Base-by-base conservation (phyloP, 2,329 filamentous ascomycete genomes). In the Penicillium sp. region DNA sequence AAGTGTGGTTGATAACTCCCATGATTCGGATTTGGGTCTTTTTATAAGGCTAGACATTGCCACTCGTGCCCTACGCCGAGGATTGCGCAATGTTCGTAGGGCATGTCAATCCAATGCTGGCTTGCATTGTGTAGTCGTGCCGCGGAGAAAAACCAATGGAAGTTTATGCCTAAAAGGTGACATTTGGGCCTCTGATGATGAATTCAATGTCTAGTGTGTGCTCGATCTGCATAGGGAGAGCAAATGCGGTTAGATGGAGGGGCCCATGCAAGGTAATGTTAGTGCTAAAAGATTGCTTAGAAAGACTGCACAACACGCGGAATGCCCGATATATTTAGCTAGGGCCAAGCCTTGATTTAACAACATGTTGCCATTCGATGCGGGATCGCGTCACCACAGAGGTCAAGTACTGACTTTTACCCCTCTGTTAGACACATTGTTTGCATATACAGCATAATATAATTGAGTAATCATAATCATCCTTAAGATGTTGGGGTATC, bases 1-100 rank as follows among this genome's bases (percentile, higher is more conserved):
- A 10, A 21, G 10, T 34, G 3, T 9, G 10, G 29, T 3, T 13
- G 9, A 19, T 13, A 21, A 27, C 7, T 10, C 2, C 15, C 2
- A 21, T 23, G 2, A 16, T 8, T 8, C 16, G 52, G 13, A 19
- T 11, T 33, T n/a, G 2, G 2, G 11, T 29, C 9, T 34, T 10
- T 13, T 23, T 43, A 43, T 48, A 36, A 29, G 5, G 6, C 9
- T 34, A 10, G 6, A 27, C 5, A 11, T 50, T 43, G 8, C 5
- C 9, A 27, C 7, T 25, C 45, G 52, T 54, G 45, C 52, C 29
- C 15, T 34, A n/a, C 16, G 38, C 27, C 11, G n/a, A 41, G 21
- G 23, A 54, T 54, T 49, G 44, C 52, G 52, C 52, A 50, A 50
- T 54, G 10, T 29, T 31, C 8, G 29, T 27, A 43, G 13, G 6